Evolutionary conservation across 2,329 filamentous ascomycete species (phyloP).

Genomic region (Fusarium goolgardi): DNA sequence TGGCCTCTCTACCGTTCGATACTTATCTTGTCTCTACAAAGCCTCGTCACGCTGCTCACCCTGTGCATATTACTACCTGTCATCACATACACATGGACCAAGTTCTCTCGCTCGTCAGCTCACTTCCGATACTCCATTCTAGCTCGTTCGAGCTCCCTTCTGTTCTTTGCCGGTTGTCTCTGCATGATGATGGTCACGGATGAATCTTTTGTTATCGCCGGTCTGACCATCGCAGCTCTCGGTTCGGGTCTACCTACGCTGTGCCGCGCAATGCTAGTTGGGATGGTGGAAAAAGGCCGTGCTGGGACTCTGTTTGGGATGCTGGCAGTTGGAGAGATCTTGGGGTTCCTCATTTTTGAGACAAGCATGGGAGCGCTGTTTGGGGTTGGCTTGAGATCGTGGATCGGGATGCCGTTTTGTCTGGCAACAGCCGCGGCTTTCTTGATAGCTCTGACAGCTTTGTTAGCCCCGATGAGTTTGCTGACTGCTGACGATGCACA

Average conservation of each 20-base stretch:
- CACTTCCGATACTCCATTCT: slow-evolving; percentile 32
- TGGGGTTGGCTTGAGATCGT: slow-evolving; percentile 39
- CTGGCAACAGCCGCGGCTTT: slow-evolving; percentile 30
- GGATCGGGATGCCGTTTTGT: slow-evolving; percentile 44
- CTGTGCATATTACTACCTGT: slow-evolving; percentile 42
- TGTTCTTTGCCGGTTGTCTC: slow-evolving; percentile 43
- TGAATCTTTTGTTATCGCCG: slow-evolving; percentile 37
- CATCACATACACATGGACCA: slow-evolving; percentile 23
- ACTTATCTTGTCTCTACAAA: slow-evolving; percentile 43
- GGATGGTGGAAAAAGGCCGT: slow-evolving; percentile 20
- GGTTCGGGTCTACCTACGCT: slow-evolving; percentile 45
- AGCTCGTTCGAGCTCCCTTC: slow-evolving; percentile 35
- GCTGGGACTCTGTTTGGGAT: slow-evolving; percentile 44
- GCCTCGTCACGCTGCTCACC: slow-evolving; percentile 38
- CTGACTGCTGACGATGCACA: background rate
- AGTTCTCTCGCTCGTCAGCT: slow-evolving; percentile 3
- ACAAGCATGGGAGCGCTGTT: slow-evolving; percentile 42
- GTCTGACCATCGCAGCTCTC: slow-evolving; percentile 39
- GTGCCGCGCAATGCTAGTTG: slow-evolving; percentile 44
- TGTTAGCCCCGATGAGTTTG: slow-evolving; percentile 22
- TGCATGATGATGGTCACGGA: slow-evolving; percentile 40
- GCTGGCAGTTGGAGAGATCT: slow-evolving; percentile 43
- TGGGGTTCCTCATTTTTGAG: slow-evolving; percentile 40
- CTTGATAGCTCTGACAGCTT: slow-evolving; percentile 30
- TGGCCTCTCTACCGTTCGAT: slow-evolving; percentile 39